These are phyloP conservation scores for Nematocida sp. DNA, from an alignment of 371 early-diverging fungal genomes.

Conservation along the genomic window DNA sequence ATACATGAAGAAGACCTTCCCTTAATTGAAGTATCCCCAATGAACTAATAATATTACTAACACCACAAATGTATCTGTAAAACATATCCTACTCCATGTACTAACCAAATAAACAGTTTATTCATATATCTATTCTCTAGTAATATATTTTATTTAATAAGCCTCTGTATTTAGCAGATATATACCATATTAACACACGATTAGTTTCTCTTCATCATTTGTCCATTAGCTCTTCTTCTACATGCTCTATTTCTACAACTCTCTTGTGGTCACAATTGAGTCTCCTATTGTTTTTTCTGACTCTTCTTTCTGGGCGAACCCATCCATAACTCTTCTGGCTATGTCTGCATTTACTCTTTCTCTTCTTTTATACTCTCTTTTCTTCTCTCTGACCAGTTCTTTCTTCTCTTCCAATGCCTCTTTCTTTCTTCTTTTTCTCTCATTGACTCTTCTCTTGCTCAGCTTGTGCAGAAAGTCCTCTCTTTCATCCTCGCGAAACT, in stretches of 20 bases:
- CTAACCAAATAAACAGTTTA: no score
- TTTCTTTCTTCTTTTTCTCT: constrained; percentile 3
- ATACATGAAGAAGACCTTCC: no score
- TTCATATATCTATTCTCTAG: no score
- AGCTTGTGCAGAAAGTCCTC: constrained; percentile 30
- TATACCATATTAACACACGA: no score
- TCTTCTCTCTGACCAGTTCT: constrained; percentile 34
- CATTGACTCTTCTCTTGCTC: constrained; percentile 30
- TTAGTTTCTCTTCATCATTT: no score
- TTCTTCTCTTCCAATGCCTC: constrained; percentile 42
- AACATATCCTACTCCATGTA: no score
- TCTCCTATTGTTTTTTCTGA: constrained; percentile 17
- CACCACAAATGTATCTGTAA: no score
- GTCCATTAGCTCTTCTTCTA: no score
- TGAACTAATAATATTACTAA: no score
- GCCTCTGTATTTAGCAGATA: no score
- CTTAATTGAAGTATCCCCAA: no score
- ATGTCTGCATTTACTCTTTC: constrained; percentile 31
- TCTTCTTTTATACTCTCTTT: constrained; percentile 14
- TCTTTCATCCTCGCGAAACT: constrained; percentile 16
- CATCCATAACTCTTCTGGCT: constrained; percentile 27
- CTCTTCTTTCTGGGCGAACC: constrained; percentile 4
- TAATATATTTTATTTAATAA: no score
- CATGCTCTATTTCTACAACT: constrained; percentile 26
- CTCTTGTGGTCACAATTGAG: constrained; percentile 39